phyloP scores from a whole-genome alignment of 2,329 filamentous ascomycete species.

The Diaporthe citri region DNA sequence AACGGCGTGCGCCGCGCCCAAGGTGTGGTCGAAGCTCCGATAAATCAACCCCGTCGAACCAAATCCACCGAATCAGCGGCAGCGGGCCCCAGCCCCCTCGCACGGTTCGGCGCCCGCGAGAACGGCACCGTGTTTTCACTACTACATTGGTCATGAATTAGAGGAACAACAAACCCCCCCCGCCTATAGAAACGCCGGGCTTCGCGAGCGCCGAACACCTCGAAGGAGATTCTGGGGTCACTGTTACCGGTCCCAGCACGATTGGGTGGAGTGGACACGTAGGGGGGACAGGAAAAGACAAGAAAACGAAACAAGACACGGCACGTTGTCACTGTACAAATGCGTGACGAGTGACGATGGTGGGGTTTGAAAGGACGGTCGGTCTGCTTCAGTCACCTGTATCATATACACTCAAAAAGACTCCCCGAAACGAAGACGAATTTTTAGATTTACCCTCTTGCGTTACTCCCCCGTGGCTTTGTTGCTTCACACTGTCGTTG shows the following conservation, averaged over 20 bases:
- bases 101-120: slow-evolving; percentile 1
- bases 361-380: slow-evolving; percentile 3
- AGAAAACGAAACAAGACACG: slow-evolving; percentile 5
- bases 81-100: neutral
- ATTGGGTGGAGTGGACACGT: neutral
- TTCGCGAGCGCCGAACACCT: neutral
- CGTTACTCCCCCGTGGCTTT: neutral
- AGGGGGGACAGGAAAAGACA: neutral
- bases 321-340: slow-evolving; percentile 23
- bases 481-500: too few species aligned
- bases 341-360: slow-evolving; percentile 27
- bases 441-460: slow-evolving; percentile 32
- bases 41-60: slow-evolving; percentile 63
- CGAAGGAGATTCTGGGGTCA: neutral
- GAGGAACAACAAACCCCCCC: slow-evolving; percentile 3
- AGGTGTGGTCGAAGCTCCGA: slow-evolving; percentile 93
- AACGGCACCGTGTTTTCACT: slow-evolving; percentile 29
- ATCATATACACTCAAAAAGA: slow-evolving; percentile 37
- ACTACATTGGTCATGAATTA: slow-evolving; percentile 34
- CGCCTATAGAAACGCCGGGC: slow-evolving; percentile 30
- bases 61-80: slow-evolving; percentile 16
- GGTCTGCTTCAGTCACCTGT: slow-evolving; percentile 34
- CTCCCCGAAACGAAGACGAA: slow-evolving; percentile 34
- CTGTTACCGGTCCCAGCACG: neutral
- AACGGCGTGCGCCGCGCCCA: slow-evolving; percentile 90